Evolutionary conservation across 1,284 basidiomycete species (phyloP), one percentile per base, ranked within the genome.

Genomic region (Malassezia caprae): DNA sequence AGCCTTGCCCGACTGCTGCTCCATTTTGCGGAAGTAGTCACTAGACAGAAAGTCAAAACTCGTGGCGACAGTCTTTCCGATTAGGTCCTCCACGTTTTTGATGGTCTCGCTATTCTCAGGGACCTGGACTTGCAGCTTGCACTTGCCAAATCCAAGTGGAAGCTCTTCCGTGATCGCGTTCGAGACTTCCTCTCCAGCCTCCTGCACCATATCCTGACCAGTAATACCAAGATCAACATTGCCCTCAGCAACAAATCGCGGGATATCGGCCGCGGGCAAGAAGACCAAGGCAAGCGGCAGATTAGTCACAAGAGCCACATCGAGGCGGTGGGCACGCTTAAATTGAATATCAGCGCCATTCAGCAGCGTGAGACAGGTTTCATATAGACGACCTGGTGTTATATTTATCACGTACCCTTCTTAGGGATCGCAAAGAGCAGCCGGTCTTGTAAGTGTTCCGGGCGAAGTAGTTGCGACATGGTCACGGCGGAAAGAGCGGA

Each of bases 201-300:
- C 93, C 53, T 90, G 83, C 62, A 98, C 89, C 69, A 96, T 90
- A 77, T 99, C 93, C 77, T 96, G 91, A 1, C 93, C 93, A 7
- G 89, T 93, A 60, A 93, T 90, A 6, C 89, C 90, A 34, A 76
- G 79, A 72, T 93, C 87, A 67, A 98, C 87, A 70, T 94, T 89
- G 52, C 93, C 93, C 76, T 96, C 90, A 27, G 90, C 94, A 32
- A 99, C 94, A 77, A 96, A 99, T 31, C 90, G 93, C 11, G 93
- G 93, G 62, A 99, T 99, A 73, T 99, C 94, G 8, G 88, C 82
- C 1, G 94, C 94, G 21, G 94, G 93, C 17, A 98, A 84, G 77
- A 99, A 98, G 28, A 99, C 87, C 85, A 96, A 83, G 6, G 90
- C 90, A 61, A 98, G 90, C 45, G 85, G 84, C 71, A 90, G 88